phyloP scores from a whole-genome alignment of 257 asterid genomes.

The Echites panduratus region DNA sequence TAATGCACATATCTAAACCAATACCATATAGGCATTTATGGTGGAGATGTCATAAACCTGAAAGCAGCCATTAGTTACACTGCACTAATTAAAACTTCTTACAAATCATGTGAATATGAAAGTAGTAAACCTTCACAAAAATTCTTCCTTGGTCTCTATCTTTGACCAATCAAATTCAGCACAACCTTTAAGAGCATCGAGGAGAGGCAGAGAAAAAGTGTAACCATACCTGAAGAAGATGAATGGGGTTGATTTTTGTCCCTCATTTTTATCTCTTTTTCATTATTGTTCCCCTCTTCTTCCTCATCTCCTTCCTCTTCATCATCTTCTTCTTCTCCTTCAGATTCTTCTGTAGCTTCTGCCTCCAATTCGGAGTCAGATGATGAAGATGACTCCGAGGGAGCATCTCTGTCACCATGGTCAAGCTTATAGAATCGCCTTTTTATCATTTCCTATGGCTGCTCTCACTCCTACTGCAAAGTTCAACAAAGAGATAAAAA shows the following conservation, averaged over 20 bases:
- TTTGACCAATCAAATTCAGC: neutral
- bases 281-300: constrained; percentile 21
- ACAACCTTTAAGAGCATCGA: neutral
- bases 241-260: constrained; percentile 36
- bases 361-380: constrained; percentile 60
- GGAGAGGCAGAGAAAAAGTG: neutral
- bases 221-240: constrained; percentile 33
- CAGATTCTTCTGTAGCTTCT: constrained; percentile 41
- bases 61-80: neutral
- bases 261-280: constrained; percentile 22
- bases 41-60: neutral
- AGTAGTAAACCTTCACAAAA: neutral
- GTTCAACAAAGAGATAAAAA: neutral
- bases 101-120: neutral
- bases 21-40: neutral
- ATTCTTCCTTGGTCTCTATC: neutral
- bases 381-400: constrained; percentile 77
- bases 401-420: constrained; percentile 65
- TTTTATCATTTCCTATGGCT: constrained; percentile 53
- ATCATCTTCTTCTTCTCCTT: constrained; percentile 34
- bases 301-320: constrained; percentile 46
- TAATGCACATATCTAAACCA: neutral
- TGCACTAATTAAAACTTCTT: neutral
- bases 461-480: constrained; percentile 36
- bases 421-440: constrained; percentile 74